phyloP scores from a whole-genome alignment of 306 rosid species.

The Benincasa hispida region DNA sequence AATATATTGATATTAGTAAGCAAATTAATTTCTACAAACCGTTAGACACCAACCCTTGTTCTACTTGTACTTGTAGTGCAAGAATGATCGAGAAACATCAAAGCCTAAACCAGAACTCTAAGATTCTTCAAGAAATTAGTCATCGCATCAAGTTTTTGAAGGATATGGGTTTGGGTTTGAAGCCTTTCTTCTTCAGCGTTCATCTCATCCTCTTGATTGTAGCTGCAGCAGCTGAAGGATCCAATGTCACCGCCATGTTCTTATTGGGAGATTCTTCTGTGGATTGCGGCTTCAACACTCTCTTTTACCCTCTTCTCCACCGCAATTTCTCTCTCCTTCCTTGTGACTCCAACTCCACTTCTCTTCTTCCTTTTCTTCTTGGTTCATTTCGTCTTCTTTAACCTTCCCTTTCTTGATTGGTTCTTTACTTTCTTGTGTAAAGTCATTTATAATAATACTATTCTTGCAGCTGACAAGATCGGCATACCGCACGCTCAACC shows the following conservation, averaged over 20 bases:
- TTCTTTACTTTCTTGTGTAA: conserved; percentile 4
- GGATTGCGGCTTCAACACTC: conserved; percentile 68
- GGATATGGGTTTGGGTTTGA: not conserved
- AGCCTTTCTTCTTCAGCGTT: too few species aligned
- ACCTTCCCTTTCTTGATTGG: too few species aligned
- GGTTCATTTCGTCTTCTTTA: conserved; percentile 15
- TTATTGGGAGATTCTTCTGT: conserved; percentile 82
- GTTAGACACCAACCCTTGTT: not conserved
- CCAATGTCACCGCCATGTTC: conserved; percentile 32
- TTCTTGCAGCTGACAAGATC: conserved; percentile 51
- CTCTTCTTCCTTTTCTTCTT: conserved; percentile 70
- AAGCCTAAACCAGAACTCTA: not conserved
- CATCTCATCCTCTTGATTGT: not conserved
- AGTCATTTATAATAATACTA: too few species aligned
- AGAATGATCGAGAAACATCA: not conserved
- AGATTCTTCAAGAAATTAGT: not conserved
- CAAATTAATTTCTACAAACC: not conserved
- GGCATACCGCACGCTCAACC: conserved; percentile 36
- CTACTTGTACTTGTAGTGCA: not conserved
- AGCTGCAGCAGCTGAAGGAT: not conserved
- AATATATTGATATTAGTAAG: too few species aligned
- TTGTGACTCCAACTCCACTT: conserved; percentile 38
- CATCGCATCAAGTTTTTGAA: too few species aligned
- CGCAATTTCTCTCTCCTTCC: conserved; percentile 52
- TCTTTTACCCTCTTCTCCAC: conserved; percentile 60